phyloP scores from a whole-genome alignment of 2,329 filamentous ascomycete genomes.

The Pseudogymnoascus sp. region DNA sequence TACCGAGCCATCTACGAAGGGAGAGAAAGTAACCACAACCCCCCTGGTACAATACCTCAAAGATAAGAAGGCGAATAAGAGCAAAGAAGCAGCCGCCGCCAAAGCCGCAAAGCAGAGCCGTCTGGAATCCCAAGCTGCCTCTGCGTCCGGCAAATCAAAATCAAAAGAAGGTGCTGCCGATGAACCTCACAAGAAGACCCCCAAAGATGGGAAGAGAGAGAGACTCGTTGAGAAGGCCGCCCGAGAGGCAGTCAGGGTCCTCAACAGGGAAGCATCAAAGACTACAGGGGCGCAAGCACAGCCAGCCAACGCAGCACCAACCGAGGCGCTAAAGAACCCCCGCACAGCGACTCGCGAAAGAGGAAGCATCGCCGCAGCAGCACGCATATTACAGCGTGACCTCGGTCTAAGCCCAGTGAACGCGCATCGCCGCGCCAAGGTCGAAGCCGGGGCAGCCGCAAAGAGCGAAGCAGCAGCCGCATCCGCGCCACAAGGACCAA shows the following conservation, averaged over 20 bases:
- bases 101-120: constrained; percentile 48
- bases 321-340: constrained; percentile 47
- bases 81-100: constrained; percentile 49
- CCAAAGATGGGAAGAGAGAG: constrained; percentile 57
- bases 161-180: constrained; percentile 20
- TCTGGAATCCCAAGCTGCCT: constrained; percentile 43
- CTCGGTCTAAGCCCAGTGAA: constrained; percentile 58
- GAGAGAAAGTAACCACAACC: constrained; percentile 67
- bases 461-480: constrained; percentile 24
- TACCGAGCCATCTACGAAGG: constrained; percentile 33
- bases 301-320: constrained; percentile 34
- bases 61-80: constrained; percentile 80
- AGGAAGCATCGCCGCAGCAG: constrained; percentile 52
- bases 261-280: constrained; percentile 53
- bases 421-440: constrained; percentile 54
- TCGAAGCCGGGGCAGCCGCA: constrained; percentile 36
- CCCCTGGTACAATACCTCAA: constrained; percentile 84
- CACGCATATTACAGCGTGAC: constrained; percentile 59
- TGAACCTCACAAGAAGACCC: constrained; percentile 46
- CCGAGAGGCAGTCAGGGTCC: constrained; percentile 56
- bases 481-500: constrained; percentile 8
- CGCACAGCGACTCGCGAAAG: constrained; percentile 39
- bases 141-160: constrained; percentile 42
- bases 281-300: constrained; percentile 39
- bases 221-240: constrained; percentile 57